These are phyloP conservation scores for Anisodus tanguticus DNA, from an alignment of 257 asterid genomes.

Conservation along the genomic window DNA sequence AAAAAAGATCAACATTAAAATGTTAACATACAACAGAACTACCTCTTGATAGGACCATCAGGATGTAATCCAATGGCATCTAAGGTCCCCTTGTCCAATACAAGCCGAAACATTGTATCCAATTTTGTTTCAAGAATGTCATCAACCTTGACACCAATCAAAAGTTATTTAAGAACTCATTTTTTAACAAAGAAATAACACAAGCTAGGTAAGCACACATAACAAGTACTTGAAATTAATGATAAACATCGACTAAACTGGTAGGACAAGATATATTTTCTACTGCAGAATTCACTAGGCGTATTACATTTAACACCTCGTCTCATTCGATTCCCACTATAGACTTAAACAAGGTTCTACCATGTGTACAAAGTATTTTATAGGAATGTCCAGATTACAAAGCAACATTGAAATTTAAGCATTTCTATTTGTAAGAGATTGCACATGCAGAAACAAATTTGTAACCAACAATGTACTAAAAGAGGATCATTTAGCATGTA, in stretches of 20 bases:
- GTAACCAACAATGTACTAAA: neutral
- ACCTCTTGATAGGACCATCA: constrained; percentile 96
- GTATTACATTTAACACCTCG: neutral
- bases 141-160: constrained; percentile 68
- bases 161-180: neutral
- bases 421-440: neutral
- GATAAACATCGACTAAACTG: neutral
- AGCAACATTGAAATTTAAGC: neutral
- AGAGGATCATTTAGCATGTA: neutral
- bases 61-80: constrained; percentile 99
- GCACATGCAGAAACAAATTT: neutral
- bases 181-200: neutral
- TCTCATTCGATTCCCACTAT: neutral
- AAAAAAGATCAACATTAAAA: neutral
- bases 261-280: neutral
- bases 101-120: constrained; percentile 80
- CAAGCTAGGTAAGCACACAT: neutral
- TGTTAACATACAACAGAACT: neutral
- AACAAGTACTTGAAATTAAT: neutral
- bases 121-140: constrained; percentile 89
- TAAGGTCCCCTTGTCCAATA: constrained; percentile 90
- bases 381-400: neutral
- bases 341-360: neutral
- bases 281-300: neutral
- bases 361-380: neutral